Evolutionary conservation across 1,139 yeast species (phyloP), one percentile per base, ranked within the genome.

Genomic region (Schizosaccharomyces versatilis): DNA sequence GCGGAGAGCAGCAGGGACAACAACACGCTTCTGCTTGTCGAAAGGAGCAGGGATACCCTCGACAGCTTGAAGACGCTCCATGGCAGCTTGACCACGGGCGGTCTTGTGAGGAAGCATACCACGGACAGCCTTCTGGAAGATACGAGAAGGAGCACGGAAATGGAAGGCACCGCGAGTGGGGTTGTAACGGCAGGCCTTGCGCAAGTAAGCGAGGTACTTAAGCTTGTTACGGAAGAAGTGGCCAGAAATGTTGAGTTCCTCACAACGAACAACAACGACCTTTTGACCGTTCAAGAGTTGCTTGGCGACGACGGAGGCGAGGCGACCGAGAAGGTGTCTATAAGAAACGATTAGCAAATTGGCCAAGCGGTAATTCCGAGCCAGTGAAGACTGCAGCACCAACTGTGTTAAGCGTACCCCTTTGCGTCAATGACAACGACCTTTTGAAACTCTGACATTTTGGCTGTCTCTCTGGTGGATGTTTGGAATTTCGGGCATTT

Each of bases 101-200:
- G 98, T 90, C 85, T 93, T 90, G 90, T 90, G 98, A 72, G 96
- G 80, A 70, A 93, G 78, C 98, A 93, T 93, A 77, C 99, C 99
- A 74, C 95, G 84, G 74, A 90, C 76, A 70, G 98, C 96, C 84
- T 90, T 90, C 93, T 86, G 88, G 77, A 90, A 85, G 76, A 90
- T 86, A 79, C 97, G 86, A 63, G 97, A 86, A 74, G 98, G 99
- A 63, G 99, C 99, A 78, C 97, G 90, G 95, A 90, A 90, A 75
- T 90, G 99, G 97, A 90, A 93, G 72, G 97, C 97, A 78, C 98
- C 99, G 74, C 86, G 84, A 69, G 80, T 81, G 79, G 86, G 86
- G 94, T 90, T 90, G 90, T 75, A 90, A 78, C 95, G 84, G 72
- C 98, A 85, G 68, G 94, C 84, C 81, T 90, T 90, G 82, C 98